These are phyloP conservation scores for Tylopilus sp. DNA, from an alignment of 768 basidiomycete species.

Conservation along the genomic window DNA sequence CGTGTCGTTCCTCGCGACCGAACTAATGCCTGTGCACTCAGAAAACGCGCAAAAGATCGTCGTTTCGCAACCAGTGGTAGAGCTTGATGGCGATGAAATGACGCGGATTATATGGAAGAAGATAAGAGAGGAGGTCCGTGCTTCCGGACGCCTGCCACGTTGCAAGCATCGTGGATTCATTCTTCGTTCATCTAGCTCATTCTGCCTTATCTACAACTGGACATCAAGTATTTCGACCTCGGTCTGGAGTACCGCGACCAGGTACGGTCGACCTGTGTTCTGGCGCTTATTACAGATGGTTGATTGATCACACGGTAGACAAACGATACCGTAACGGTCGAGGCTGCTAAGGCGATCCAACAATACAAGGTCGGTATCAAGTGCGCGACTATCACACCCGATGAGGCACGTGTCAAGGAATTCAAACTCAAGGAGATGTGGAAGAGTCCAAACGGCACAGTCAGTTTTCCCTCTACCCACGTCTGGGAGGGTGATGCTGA, in stretches of 20 bases:
- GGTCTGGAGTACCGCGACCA: slow-evolving; percentile 91
- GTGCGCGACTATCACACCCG: slow-evolving; percentile 98
- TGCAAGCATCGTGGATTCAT: background rate
- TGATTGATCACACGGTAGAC: slow-evolving; percentile 51
- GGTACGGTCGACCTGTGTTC: slow-evolving; percentile 37
- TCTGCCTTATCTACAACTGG: slow-evolving; percentile 88
- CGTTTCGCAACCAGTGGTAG: slow-evolving; percentile 87
- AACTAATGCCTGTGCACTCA: slow-evolving; percentile 9
- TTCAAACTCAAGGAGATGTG: slow-evolving; percentile 99
- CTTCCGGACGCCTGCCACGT: background rate
- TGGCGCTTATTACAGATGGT: background rate
- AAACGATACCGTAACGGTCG: slow-evolving; percentile 88
- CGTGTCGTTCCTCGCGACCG: background rate
- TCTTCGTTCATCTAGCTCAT: slow-evolving; percentile 67
- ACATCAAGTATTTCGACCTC: slow-evolving; percentile 99
- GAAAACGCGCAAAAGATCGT: slow-evolving; percentile 54
- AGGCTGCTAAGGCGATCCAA: slow-evolving; percentile 91
- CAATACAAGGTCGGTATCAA: slow-evolving; percentile 97
- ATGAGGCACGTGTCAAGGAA: slow-evolving; percentile 93
- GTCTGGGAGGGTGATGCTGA: background rate
- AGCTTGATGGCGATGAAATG: slow-evolving; percentile 99
- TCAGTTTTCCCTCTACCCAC: slow-evolving; percentile 35
- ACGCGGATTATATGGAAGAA: slow-evolving; percentile 99
- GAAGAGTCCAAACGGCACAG: slow-evolving; percentile 95
- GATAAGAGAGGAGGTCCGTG: slow-evolving; percentile 85